Percentiles rank a stretch among this genome's conserved stretches.
Conservation (phyloP, 1,284 basidiomycete genomes). For the Cryptococcus sp. region DNA sequence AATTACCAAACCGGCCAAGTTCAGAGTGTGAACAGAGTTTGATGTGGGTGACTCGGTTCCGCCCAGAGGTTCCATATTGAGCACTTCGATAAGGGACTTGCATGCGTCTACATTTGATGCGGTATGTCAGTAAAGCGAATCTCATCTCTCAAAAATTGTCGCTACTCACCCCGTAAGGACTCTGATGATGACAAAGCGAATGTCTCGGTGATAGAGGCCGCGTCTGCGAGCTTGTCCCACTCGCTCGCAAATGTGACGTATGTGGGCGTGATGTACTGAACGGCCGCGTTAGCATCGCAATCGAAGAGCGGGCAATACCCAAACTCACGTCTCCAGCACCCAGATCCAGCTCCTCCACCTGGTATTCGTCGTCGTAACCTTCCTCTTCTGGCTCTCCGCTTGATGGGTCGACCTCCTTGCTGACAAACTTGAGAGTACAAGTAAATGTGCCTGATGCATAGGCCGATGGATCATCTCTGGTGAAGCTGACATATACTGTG, state of each 20-base stretch:
- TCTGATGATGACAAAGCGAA: slow-evolving; percentile 92
- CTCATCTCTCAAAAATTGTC: slow-evolving; percentile 60
- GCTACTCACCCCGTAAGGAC: slow-evolving; percentile 77
- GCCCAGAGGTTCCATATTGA: slow-evolving; percentile 95
- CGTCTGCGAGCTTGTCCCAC: slow-evolving; percentile 86
- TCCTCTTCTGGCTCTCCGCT: slow-evolving; percentile 98
- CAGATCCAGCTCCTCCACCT: slow-evolving; percentile 92
- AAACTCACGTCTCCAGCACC: slow-evolving; percentile 68
- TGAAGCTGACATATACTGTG: slow-evolving; percentile 91
- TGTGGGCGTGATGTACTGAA: slow-evolving; percentile 82
- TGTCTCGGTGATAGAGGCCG: slow-evolving; percentile 81
- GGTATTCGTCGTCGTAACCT: slow-evolving; percentile 98
- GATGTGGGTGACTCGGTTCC: slow-evolving; percentile 80
- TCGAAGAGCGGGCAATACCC: not conserved
- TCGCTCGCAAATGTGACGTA: slow-evolving; percentile 89
- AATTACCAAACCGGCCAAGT: slow-evolving; percentile 82
- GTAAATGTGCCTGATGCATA: slow-evolving; percentile 85
- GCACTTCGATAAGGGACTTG: slow-evolving; percentile 58
- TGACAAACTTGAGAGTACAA: slow-evolving; percentile 93
- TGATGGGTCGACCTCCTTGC: slow-evolving; percentile 94
- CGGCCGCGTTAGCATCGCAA: slow-evolving; percentile 16
- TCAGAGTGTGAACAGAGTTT: slow-evolving; percentile 88
- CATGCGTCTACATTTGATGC: slow-evolving; percentile 31
- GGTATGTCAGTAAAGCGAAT: slow-evolving; percentile 57
- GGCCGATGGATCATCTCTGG: slow-evolving; percentile 71